Evolutionary conservation across 2,329 filamentous ascomycete species (phyloP).

Genomic region (Diplodia scrobiculata): DNA sequence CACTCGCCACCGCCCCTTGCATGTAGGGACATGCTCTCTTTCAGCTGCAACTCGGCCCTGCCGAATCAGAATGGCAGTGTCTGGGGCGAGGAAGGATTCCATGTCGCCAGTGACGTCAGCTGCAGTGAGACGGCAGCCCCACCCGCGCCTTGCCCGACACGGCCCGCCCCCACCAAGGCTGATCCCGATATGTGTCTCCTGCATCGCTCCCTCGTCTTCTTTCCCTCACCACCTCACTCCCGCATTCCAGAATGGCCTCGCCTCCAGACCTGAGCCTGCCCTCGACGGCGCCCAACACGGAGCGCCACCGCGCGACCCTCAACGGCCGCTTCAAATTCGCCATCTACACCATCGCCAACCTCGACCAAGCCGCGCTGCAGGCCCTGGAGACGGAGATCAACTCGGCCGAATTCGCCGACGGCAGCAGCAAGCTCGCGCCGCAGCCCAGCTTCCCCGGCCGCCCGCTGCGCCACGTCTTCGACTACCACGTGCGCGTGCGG

Average conservation of each 20-base stretch:
- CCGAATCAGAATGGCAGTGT: no score
- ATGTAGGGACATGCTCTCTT: no score
- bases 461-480: background rate
- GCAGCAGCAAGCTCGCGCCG: background rate
- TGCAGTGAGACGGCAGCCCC: background rate
- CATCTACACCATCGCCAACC: background rate
- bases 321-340: background rate
- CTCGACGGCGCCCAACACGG: conserved; percentile 1
- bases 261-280: background rate
- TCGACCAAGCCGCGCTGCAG: background rate
- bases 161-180: background rate
- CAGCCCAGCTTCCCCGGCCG: background rate
- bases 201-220: background rate
- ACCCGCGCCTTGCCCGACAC: background rate
- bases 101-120: background rate
- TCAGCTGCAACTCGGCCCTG: no score
- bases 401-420: background rate
- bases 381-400: background rate
- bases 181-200: background rate
- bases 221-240: background rate
- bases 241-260: background rate
- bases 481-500: conserved; percentile 2
- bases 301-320: conserved; percentile 4
- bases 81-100: no score
- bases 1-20: no score